Evolutionary conservation across 768 basidiomycete genomes (phyloP).

Genomic region (Tulasnella calospora): DNA sequence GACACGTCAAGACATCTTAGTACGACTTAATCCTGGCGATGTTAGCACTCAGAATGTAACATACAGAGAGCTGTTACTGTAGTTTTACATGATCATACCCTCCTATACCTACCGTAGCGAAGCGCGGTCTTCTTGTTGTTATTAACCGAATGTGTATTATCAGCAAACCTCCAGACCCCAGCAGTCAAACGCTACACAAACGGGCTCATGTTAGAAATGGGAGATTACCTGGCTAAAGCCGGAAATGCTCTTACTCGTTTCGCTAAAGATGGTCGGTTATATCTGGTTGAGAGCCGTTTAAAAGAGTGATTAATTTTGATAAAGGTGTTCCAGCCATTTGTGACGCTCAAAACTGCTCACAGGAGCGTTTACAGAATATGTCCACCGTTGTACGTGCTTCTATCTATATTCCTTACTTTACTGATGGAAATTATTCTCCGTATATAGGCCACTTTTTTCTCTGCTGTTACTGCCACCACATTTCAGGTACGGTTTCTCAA

Average conservation of each 20-base stretch:
- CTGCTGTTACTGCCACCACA: background rate
- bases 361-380: slow-evolving; percentile 13
- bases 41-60: slow-evolving; percentile 10
- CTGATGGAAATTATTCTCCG: too few species aligned
- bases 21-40: background rate
- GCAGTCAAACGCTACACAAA: slow-evolving; percentile 63
- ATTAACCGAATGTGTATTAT: background rate
- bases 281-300: background rate
- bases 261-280: slow-evolving; percentile 58
- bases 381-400: slow-evolving; percentile 14
- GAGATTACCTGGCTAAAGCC: slow-evolving; percentile 64
- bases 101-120: background rate
- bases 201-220: slow-evolving; percentile 65
- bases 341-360: slow-evolving; percentile 4
- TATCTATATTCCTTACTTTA: background rate
- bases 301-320: background rate
- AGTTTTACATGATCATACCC: background rate
- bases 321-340: slow-evolving; percentile 70
- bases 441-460: background rate
- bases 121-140: too few species aligned
- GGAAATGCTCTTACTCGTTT: slow-evolving; percentile 62
- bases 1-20: background rate
- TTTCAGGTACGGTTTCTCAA: background rate
- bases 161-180: slow-evolving; percentile 66
- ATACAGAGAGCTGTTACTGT: background rate